Percentiles rank a stretch among this genome's conserved stretches.
Evolutionary conservation across 352 stramenopile species (phyloP).

Genomic region (Halophytophthora polymorphica): DNA sequence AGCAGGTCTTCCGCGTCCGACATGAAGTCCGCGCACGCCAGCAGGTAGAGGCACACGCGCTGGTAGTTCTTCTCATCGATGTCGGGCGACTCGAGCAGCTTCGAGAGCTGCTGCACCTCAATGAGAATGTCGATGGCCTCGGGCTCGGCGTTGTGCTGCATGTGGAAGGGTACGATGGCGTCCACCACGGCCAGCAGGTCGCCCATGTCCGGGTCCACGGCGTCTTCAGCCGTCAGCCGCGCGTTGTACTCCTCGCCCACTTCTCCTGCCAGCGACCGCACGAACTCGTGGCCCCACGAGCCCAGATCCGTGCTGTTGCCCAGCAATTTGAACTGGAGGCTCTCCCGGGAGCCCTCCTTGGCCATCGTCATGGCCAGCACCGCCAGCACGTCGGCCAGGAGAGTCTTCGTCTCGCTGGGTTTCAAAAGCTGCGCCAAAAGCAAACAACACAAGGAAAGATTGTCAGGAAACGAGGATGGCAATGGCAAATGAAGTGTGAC

Average conservation of each 20-base stretch:
- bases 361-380: slow-evolving; percentile 99
- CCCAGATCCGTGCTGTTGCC: slow-evolving; percentile 91
- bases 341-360: slow-evolving; percentile 89
- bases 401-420: slow-evolving; percentile 63
- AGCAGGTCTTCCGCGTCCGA: slow-evolving; percentile 96
- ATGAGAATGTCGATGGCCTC: slow-evolving; percentile 99
- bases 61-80: slow-evolving; percentile 99
- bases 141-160: slow-evolving; percentile 98
- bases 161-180: slow-evolving; percentile 98
- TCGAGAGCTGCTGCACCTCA: slow-evolving; percentile 96
- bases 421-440: slow-evolving; percentile 27
- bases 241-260: slow-evolving; percentile 94
- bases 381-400: slow-evolving; percentile 86
- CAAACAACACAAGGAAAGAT: not conserved
- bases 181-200: slow-evolving; percentile 97
- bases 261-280: slow-evolving; percentile 96
- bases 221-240: slow-evolving; percentile 52
- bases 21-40: slow-evolving; percentile 98
- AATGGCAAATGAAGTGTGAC: too few species aligned
- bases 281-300: slow-evolving; percentile 98
- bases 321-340: slow-evolving; percentile 88
- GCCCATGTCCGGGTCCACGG: slow-evolving; percentile 63
- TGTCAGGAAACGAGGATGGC: too few species aligned
- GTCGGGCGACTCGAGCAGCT: slow-evolving; percentile 89
- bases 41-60: slow-evolving; percentile 97